Conservation (phyloP, 2,329 filamentous ascomycete genomes). For the Salinomyces thailandicus region DNA sequence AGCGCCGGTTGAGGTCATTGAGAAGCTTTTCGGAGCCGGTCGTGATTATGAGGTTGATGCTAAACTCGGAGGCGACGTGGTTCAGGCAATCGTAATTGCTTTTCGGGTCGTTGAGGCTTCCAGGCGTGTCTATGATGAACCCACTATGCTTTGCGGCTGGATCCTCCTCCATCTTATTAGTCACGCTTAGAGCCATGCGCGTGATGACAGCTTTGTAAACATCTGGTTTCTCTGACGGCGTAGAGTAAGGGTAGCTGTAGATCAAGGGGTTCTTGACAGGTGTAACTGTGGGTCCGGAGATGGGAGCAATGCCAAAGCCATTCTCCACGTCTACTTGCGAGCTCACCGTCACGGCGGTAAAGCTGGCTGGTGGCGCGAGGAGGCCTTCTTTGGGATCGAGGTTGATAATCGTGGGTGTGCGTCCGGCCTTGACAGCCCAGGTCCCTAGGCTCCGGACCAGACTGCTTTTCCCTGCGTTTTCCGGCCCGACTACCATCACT, state of each 20-base stretch:
- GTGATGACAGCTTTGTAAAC: conserved; percentile 67
- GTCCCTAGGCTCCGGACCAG: conserved; percentile 50
- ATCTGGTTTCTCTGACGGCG: conserved; percentile 57
- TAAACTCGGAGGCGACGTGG: conserved; percentile 63
- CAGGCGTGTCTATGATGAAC: conserved; percentile 76
- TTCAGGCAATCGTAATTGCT: conserved; percentile 63
- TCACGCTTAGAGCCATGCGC: conserved; percentile 67
- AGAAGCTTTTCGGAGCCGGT: conserved; percentile 69
- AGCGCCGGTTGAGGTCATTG: conserved; percentile 61
- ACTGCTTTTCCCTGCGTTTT: conserved; percentile 59
- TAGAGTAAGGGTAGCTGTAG: conserved; percentile 72
- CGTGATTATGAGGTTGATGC: conserved; percentile 66
- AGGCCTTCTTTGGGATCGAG: conserved; percentile 64
- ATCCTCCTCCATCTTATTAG: conserved; percentile 68
- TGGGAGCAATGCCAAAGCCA: conserved; percentile 75
- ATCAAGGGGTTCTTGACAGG: conserved; percentile 88
- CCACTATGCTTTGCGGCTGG: conserved; percentile 59
- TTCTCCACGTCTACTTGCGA: conserved; percentile 81
- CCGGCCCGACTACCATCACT: conserved; percentile 72
- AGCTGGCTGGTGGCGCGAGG: conserved; percentile 53
- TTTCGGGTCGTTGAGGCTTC: conserved; percentile 54
- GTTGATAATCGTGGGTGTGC: conserved; percentile 70
- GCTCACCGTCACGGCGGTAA: conserved; percentile 79
- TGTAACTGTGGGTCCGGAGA: conserved; percentile 75
- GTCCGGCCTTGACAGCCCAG: conserved; percentile 73